Base-by-base conservation (phyloP, 257 asterid species). In the Fraxinus excelsior region DNA sequence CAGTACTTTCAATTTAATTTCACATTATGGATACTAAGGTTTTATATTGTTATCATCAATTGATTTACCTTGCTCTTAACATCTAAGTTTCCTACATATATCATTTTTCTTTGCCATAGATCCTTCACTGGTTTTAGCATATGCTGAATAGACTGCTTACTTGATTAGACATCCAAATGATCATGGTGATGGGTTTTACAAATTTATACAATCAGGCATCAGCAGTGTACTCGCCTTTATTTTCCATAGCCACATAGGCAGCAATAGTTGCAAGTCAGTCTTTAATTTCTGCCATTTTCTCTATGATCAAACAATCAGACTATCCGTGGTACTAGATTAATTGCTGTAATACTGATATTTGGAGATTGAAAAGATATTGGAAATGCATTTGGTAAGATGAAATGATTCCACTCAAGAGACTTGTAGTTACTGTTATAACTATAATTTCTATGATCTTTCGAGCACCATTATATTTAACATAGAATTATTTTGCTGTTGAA, bases 181-280 rank as follows among this genome's bases (percentile, higher is more conserved):
- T 65, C 87, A 83, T 71, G 58, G 40, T 26, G 80, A 80, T 62
- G 84, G 87, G 4, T 83, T 83, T 56, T 83, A 77, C 77, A 83
- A 80, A 75, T 83, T 83, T 49, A 70, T 83, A 70, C 87, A n/a
- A n/a, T n/a, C n/a, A n/a, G n/a, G n/a, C 87, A 40, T 32, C 77
- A 29, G 73, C 84, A 28, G 82, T 83, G 25, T 83, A 83, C 80
- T 83, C 84, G 87, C 87, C 87, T 8, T 67, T 83, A 79, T 83
- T 83, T 67, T 67, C 80, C 35, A 58, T 83, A 35, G 78, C 87
- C 56, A 83, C 87, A 65, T 40, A 71, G 66, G 82, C 87, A 49
- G 87, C 87, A 19, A 74, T 83, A 65, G 87, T 83, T 64, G 87
- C 87, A 3, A 83, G 87, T 62, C 87, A 83, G 74, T 83, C 87